A percentile compares a stretch with the other conserved stretches of the same genome.
Evolutionary conservation across 768 basidiomycete genomes (phyloP).

Genomic region (Mycena filopes): DNA sequence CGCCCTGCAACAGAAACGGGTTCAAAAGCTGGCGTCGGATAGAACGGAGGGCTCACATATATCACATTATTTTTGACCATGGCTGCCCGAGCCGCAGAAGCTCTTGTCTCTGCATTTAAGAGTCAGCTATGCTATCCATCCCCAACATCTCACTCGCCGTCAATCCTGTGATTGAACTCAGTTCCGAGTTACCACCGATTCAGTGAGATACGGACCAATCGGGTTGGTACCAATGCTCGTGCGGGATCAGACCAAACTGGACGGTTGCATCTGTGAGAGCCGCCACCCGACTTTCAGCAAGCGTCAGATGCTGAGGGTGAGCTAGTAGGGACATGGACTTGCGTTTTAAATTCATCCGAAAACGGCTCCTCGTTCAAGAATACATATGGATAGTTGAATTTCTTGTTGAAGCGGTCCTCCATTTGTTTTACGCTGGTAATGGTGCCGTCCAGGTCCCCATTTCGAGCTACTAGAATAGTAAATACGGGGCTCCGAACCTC

Average conservation of each 20-base stretch:
- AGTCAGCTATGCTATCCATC: not conserved
- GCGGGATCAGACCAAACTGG: conserved; percentile 82
- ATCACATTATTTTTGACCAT: conserved; percentile 79
- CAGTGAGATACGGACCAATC: conserved; percentile 45
- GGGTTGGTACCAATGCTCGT: conserved; percentile 85
- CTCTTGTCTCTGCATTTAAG: conserved; percentile 60
- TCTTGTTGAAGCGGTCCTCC: conserved; percentile 92
- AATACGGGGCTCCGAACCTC: not conserved
- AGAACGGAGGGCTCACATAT: conserved; percentile 51
- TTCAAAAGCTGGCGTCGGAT: conserved; percentile 9
- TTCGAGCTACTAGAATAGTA: conserved; percentile 56
- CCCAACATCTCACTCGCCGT: conserved; percentile 40
- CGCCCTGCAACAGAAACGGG: conserved; percentile 62
- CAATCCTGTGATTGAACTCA: conserved; percentile 55
- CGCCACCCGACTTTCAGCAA: conserved; percentile 46
- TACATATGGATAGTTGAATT: conserved; percentile 85
- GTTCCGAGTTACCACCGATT: not conserved
- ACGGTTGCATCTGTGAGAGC: conserved; percentile 71
- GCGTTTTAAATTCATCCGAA: conserved; percentile 77
- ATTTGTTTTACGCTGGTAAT: conserved; percentile 76
- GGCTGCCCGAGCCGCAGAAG: conserved; percentile 66
- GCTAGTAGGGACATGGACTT: conserved; percentile 29
- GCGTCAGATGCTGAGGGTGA: not conserved
- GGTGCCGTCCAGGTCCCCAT: conserved; percentile 68
- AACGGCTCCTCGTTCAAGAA: conserved; percentile 89